A percentile compares a stretch with the other conserved stretches of the same genome.
These are phyloP conservation scores for Penicillium corylophilum DNA, from an alignment of 2,329 filamentous ascomycete genomes.

Conservation along the genomic window DNA sequence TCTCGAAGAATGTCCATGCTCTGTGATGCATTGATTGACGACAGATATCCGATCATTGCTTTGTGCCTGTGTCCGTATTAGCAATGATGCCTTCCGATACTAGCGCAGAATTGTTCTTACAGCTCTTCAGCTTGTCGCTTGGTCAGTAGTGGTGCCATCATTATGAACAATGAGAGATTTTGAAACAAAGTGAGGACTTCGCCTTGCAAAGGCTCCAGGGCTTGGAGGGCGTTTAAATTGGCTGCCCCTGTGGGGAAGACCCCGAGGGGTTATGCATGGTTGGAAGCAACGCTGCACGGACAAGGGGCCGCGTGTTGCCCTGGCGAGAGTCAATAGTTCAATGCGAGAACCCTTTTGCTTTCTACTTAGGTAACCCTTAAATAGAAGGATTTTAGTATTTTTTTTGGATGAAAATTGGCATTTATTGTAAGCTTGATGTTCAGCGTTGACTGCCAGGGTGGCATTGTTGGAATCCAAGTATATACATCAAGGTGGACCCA, in stretches of 20 bases:
- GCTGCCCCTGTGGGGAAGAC: neutral
- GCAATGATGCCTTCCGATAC: constrained; percentile 5
- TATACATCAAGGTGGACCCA: neutral
- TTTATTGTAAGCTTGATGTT: neutral
- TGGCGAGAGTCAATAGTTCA: neutral
- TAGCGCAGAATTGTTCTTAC: constrained; percentile 4
- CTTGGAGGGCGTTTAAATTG: no score
- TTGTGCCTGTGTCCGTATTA: constrained; percentile 65
- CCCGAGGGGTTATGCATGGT: neutral
- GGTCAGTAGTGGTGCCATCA: neutral
- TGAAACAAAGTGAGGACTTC: no score
- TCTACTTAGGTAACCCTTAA: neutral
- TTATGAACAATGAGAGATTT: neutral
- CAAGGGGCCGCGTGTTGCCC: neutral
- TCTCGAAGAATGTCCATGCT: constrained; percentile 69
- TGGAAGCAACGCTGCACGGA: neutral
- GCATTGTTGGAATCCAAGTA: neutral
- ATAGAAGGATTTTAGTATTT: neutral
- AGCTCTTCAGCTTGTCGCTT: constrained; percentile 9
- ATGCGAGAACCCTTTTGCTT: neutral
- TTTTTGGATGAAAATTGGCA: neutral
- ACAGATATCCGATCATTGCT: constrained; percentile 84
- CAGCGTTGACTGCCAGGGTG: neutral
- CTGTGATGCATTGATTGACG: constrained; percentile 67
- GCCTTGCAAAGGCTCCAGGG: no score